Percentiles rank a stretch among this genome's conserved stretches.
phyloP scores from a whole-genome alignment of 441 rosid genomes.

The Pelargonium citronellum region DNA sequence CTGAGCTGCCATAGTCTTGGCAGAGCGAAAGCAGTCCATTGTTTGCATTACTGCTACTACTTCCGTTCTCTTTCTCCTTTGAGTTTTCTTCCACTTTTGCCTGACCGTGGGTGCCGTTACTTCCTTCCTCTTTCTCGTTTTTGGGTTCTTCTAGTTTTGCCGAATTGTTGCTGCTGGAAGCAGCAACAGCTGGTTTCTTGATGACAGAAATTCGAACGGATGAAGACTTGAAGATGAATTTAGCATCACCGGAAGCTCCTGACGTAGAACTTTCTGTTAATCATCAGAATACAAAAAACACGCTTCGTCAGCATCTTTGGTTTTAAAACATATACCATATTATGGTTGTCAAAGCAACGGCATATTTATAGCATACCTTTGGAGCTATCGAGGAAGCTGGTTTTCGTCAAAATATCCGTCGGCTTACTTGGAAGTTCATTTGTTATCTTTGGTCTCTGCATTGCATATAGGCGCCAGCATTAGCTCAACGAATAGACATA shows the following conservation, averaged over 20 bases:
- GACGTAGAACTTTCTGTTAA: constrained; percentile 33
- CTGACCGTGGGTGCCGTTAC: too few relatives aligned
- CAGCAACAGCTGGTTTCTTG: constrained; percentile 37
- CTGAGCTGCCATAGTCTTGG: constrained; percentile 42
- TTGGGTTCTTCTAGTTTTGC: constrained; percentile 24
- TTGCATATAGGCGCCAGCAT: constrained; percentile 1
- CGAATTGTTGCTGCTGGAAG: constrained; percentile 11
- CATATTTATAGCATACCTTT: constrained; percentile 30
- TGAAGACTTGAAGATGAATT: constrained; percentile 27
- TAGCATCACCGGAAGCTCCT: constrained; percentile 22
- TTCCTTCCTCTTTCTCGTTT: too few relatives aligned
- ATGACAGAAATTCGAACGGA: constrained; percentile 36
- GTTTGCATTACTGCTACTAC: neutral
- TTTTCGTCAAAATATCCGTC: constrained; percentile 47
- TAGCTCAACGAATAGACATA: constrained; percentile 14
- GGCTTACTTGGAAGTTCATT: constrained; percentile 48
- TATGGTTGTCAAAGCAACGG: too few relatives aligned
- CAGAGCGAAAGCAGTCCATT: constrained; percentile 44
- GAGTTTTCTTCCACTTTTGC: too few relatives aligned
- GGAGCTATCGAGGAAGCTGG: constrained; percentile 22
- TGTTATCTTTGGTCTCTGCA: constrained; percentile 58
- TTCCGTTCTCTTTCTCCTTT: too few relatives aligned
- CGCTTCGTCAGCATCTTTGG: neutral
- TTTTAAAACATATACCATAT: too few relatives aligned
- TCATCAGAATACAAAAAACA: neutral